These are phyloP conservation scores for Porphyrellus cyaneotinctus DNA, from an alignment of 768 basidiomycete genomes.

Conservation along the genomic window DNA sequence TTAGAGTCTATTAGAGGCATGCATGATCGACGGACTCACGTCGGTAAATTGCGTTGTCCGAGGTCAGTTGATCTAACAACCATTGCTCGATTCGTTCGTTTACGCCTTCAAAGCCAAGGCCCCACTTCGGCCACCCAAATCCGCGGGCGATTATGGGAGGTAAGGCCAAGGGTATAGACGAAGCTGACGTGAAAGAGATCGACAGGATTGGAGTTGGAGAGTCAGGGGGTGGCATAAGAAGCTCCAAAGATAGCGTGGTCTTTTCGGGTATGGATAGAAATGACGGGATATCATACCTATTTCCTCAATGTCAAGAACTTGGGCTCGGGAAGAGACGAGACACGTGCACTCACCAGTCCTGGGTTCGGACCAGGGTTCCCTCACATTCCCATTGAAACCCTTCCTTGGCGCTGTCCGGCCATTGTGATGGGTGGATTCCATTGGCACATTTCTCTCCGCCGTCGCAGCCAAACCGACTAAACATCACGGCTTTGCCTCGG, in stretches of 20 bases:
- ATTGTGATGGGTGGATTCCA: slow-evolving; percentile 82
- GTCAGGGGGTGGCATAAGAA: slow-evolving; percentile 43
- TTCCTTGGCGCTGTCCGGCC: slow-evolving; percentile 74
- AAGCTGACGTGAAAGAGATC: slow-evolving; percentile 79
- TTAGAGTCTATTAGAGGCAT: not conserved
- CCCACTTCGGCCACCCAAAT: slow-evolving; percentile 74
- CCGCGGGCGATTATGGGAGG: slow-evolving; percentile 78
- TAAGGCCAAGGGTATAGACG: slow-evolving; percentile 74
- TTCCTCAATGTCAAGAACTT: too few species aligned
- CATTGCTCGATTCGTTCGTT: slow-evolving; percentile 73
- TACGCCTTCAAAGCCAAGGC: slow-evolving; percentile 82
- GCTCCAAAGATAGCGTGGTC: slow-evolving; percentile 48
- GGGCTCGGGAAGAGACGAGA: not conserved
- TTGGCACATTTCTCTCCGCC: slow-evolving; percentile 73
- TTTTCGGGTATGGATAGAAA: slow-evolving; percentile 87
- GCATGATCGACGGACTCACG: not conserved
- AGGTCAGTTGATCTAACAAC: slow-evolving; percentile 53
- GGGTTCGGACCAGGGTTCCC: slow-evolving; percentile 63
- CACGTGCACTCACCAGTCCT: slow-evolving; percentile 67
- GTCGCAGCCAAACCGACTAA: slow-evolving; percentile 70
- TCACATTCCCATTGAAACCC: slow-evolving; percentile 81
- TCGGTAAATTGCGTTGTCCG: not conserved
- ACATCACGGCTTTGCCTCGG: slow-evolving; percentile 78
- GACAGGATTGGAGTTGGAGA: slow-evolving; percentile 48
- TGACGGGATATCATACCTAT: slow-evolving; percentile 76